Evolutionary conservation across 805 yeast genomes (phyloP).

Genomic region (Starmerella vitae): DNA sequence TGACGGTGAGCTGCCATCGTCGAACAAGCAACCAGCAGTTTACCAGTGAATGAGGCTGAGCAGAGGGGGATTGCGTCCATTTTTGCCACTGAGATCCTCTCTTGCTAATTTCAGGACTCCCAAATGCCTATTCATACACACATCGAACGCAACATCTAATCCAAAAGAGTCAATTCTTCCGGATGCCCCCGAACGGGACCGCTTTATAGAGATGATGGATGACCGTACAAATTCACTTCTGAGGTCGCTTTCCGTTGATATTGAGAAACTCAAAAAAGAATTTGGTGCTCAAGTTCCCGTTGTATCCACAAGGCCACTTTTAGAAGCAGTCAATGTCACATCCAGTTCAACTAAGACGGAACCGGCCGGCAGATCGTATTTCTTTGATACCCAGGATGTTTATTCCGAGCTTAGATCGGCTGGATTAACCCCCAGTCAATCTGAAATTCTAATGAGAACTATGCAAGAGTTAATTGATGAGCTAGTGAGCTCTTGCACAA

Average conservation of each 20-base stretch:
- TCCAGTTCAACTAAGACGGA: neutral
- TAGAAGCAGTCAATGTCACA: neutral
- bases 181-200: constrained; percentile 7
- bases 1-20: too few relatives aligned
- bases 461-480: constrained; percentile 29
- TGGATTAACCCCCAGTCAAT: constrained; percentile 50
- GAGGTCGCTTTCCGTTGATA: constrained; percentile 7
- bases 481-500: constrained; percentile 26
- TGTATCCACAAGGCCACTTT: neutral
- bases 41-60: too few relatives aligned
- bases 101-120: too few relatives aligned
- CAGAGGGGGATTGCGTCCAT: too few relatives aligned
- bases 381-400: constrained; percentile 51
- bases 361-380: neutral
- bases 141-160: too few relatives aligned
- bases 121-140: too few relatives aligned
- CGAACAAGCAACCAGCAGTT: too few relatives aligned
- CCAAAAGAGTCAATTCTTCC: constrained; percentile 11
- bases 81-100: too few relatives aligned
- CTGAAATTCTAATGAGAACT: constrained; percentile 42
- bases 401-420: constrained; percentile 39
- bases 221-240: constrained; percentile 18
- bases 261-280: neutral
- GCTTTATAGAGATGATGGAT: constrained; percentile 18
- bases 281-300: neutral